Conservation (phyloP, 208 protist genomes). For the Leptomonas pyrrhocoris region DNA sequence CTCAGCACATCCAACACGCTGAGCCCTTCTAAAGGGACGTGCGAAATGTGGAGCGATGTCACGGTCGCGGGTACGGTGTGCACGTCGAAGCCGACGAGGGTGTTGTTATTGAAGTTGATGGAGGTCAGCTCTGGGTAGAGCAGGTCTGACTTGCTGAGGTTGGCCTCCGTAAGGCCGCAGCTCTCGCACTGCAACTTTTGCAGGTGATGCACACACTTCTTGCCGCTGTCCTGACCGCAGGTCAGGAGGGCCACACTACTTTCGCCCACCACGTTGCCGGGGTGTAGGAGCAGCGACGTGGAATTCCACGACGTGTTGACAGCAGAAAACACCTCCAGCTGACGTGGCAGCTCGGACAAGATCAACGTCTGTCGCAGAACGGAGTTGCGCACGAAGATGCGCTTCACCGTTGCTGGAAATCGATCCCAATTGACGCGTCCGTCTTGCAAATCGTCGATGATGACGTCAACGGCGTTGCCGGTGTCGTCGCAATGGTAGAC, state of each 20-base stretch:
- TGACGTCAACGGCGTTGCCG: background rate
- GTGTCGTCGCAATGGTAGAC: constrained; percentile 19
- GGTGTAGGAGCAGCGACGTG: background rate
- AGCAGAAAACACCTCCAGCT: constrained; percentile 15
- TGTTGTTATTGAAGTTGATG: constrained; percentile 9
- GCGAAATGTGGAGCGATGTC: constrained; percentile 6
- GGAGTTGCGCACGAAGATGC: constrained; percentile 13
- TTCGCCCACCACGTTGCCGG: background rate
- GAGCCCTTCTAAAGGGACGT: background rate
- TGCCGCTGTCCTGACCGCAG: background rate
- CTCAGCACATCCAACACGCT: background rate
- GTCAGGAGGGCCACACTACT: background rate
- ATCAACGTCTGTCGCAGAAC: constrained; percentile 11
- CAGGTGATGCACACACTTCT: background rate
- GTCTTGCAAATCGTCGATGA: background rate
- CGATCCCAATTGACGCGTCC: constrained; percentile 11
- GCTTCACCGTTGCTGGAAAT: constrained; percentile 5
- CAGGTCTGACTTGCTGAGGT: background rate
- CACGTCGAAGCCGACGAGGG: background rate
- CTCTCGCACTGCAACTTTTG: constrained; percentile 6
- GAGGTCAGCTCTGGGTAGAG: background rate
- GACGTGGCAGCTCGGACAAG: constrained; percentile 6
- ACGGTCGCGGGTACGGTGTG: background rate
- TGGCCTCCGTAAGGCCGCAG: constrained; percentile 6
- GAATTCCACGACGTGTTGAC: constrained; percentile 2